Conservation (phyloP, 2,329 filamentous ascomycete species). For the Claviceps monticola region DNA sequence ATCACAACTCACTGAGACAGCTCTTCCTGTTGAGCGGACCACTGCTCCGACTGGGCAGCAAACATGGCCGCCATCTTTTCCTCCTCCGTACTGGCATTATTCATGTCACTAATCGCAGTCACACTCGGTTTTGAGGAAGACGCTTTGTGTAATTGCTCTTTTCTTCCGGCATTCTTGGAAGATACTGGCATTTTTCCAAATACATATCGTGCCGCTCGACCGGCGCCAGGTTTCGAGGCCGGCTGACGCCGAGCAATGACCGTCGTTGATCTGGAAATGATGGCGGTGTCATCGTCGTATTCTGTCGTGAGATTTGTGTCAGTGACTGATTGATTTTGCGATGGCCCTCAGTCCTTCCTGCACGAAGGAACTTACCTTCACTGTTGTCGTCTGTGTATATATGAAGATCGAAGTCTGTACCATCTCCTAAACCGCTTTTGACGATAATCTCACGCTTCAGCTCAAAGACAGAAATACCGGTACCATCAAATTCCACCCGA, state of each 20-base stretch:
- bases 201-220: conserved; percentile 86
- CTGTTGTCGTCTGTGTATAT: conserved; percentile 87
- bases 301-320: conserved; percentile 37
- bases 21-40: conserved; percentile 85
- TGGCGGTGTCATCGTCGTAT: conserved; percentile 96
- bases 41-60: conserved; percentile 76
- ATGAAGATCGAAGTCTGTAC: conserved; percentile 87
- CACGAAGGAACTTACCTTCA: conserved; percentile 51
- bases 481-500: conserved; percentile 91
- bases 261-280: conserved; percentile 87
- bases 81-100: conserved; percentile 76
- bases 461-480: conserved; percentile 95
- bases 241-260: conserved; percentile 82
- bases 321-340: conserved; percentile 8
- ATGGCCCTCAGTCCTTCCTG: background rate
- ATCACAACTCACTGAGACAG: conserved; percentile 57
- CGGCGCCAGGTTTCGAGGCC: conserved; percentile 71
- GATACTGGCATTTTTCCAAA: conserved; percentile 88
- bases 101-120: conserved; percentile 51
- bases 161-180: conserved; percentile 65
- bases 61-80: conserved; percentile 91
- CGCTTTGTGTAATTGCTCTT: conserved; percentile 47
- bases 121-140: conserved; percentile 39
- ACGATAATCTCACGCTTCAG: conserved; percentile 97
- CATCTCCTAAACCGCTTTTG: conserved; percentile 85